Conservation (phyloP, 202 grass and related monocot genomes). For the Eragrostis tef region DNA sequence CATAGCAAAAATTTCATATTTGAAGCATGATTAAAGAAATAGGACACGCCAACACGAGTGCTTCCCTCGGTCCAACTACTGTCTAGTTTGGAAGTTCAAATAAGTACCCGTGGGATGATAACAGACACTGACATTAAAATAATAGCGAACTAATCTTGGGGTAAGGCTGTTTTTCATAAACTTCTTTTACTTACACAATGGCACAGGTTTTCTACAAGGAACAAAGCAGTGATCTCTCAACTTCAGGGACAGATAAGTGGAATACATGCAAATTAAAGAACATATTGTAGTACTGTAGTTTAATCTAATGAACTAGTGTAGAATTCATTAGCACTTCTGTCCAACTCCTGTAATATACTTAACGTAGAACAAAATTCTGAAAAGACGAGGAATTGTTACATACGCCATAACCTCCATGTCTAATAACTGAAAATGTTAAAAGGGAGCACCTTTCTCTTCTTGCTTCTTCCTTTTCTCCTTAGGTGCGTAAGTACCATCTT, state of each 20-base stretch:
- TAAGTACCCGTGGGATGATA: background rate
- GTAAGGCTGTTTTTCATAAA: background rate
- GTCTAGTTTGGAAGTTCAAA: background rate
- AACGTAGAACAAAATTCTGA: slow-evolving; percentile 21
- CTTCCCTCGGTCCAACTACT: background rate
- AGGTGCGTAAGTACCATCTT: slow-evolving; percentile 81
- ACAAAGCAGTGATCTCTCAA: background rate
- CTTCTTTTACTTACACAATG: background rate
- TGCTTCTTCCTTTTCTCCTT: slow-evolving; percentile 96
- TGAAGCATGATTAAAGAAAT: background rate
- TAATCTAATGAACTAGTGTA: slow-evolving; percentile 24
- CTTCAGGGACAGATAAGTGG: background rate
- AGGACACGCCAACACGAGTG: background rate
- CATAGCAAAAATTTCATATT: slow-evolving; percentile 13
- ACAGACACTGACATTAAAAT: background rate
- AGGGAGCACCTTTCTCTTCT: slow-evolving; percentile 84
- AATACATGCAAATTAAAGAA: slow-evolving; percentile 1
- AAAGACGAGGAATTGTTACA: background rate
- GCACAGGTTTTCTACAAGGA: background rate
- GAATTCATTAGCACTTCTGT: slow-evolving; percentile 15
- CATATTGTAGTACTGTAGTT: background rate
- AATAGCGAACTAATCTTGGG: background rate
- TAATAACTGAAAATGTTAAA: slow-evolving; percentile 1
- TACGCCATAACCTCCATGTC: slow-evolving; percentile 6
- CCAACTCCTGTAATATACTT: background rate